Base-by-base conservation (phyloP, 176 grass and related monocot genomes). In the Eleusine indica region DNA sequence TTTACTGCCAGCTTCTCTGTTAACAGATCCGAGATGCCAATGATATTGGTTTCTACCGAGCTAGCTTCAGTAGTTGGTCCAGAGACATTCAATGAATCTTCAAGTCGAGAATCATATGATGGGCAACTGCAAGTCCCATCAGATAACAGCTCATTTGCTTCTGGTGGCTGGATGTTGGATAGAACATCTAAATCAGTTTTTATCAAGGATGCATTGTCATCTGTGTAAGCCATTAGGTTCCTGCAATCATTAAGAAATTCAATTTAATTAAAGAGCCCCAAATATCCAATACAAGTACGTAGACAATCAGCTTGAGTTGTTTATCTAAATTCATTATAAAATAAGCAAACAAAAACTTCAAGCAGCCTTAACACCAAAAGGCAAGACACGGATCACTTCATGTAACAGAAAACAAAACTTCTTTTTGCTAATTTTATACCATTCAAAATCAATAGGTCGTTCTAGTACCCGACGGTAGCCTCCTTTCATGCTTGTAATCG, bases 401-500 rank as follows among this genome's bases (percentile, higher is more conserved):
- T 49, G 44, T 28, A 28, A 64, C 21, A 2, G 39, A 83, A 68
- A 8, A 14, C 39, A 79, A n/a, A 41, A 2, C 66, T 56, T 47
- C 9, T 53, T 73, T 41, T 64, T 87, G 66, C 15, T 41, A 73
- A 13, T 92, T 16, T 35, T 74, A 13, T 92, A 95, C 96, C 96
- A 98, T 43, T 53, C 68, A 86, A 86, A 95, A 75, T 95, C 85
- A 85, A 89, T 77, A 37, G 96, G 93, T 9, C 89, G 87, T 72
- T 98, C 87, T 32, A 95, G 88, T 73, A 95, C 80, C 21, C 74
- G 87, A 66, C 96, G 94, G 68, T 98, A 98, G 79, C 89, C 93
- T 87, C 96, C 96, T 79, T 89, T 95, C 87, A 98, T 90, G 66
- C 84, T 87, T 69, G 83, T 85, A 87, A 98, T 95, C 6, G 93